Evolutionary conservation across 495 filamentous ascomycete genomes (phyloP), one percentile per base, ranked within the genome.

Genomic region (Neurospora sp.): DNA sequence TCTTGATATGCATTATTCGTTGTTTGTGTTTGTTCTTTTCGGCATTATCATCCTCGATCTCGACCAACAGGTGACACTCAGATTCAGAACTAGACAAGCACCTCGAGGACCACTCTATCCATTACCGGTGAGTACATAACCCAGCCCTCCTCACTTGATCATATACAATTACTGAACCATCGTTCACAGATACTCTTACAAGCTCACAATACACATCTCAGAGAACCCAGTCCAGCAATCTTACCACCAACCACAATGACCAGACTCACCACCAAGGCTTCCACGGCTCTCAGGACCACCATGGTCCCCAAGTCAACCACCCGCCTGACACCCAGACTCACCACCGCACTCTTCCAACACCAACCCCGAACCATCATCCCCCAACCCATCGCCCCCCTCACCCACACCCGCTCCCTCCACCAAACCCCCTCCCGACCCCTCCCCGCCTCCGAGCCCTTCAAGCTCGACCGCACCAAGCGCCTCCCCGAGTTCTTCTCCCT

Each of bases 401-500:
- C 66, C 3, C 73, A 72, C 11, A 59, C 69, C 1, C 54, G 54
- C 54, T 66, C 54, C 35, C 71, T 79, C 12, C 74, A 75, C 72
- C 74, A 76, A 37, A 76, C 72, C 20, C 66, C 39, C 2, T 66
- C 5, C 23, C 66, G 20, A 5, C 70, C 11, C 37, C 62, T 66
- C 11, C 48, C 20, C 37, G 69, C 37, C 12, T 44, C n/a, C 9
- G 72, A 40, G 27, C 59, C 39, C 27, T 66, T 66, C 54, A 66
- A 66, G 54, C 54, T 66, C 54, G 54, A 66, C 54, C 70, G 69
- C 39, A 80, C 48, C 74, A 77, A 69, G 3, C 39, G 82, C 59
- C 85, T 95, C 72, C 89, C 92, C 35, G 93, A 96, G 76, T 97
- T 96, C 85, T 97, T 96, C 85, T 91, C 86, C 79, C 87, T 97